Evolutionary conservation across 495 filamentous ascomycete genomes (phyloP).

Genomic region (Penicillium verhagenii): DNA sequence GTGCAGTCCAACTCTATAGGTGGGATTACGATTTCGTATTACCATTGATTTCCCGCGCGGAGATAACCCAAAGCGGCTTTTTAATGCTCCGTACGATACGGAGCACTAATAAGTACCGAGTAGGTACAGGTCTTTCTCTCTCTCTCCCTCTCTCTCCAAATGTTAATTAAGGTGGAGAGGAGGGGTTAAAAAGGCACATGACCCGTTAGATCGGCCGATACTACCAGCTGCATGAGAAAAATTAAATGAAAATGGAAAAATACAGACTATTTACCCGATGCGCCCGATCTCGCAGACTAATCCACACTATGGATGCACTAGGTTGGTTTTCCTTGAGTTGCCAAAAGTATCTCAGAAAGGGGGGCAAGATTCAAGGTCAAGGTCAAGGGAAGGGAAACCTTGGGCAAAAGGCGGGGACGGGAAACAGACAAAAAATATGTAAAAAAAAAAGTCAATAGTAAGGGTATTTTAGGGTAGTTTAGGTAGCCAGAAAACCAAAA

Average conservation of each 20-base stretch:
- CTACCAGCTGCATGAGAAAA: neutral
- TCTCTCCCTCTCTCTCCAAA: too few relatives aligned
- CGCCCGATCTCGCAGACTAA: neutral
- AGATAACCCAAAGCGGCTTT: neutral
- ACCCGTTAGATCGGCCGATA: slow-evolving; percentile 1
- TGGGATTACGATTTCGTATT: neutral
- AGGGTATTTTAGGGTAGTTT: too few relatives aligned
- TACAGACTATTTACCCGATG: slow-evolving; percentile 2
- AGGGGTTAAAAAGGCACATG: slow-evolving; percentile 1
- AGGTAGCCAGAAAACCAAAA: neutral
- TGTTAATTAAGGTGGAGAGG: neutral
- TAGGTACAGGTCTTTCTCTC: too few relatives aligned
- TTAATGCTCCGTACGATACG: too few relatives aligned
- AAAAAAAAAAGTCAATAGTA: neutral
- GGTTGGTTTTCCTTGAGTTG: neutral
- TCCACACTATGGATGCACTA: slow-evolving; percentile 1
- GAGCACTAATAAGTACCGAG: too few relatives aligned
- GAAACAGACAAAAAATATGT: neutral
- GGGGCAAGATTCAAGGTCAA: neutral
- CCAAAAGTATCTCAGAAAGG: neutral
- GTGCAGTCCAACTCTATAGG: neutral
- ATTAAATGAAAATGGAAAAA: neutral
- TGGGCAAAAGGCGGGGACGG: neutral
- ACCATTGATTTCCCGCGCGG: neutral
- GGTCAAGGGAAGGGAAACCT: neutral